Evolutionary conservation across 495 filamentous ascomycete species (phyloP).

Genomic region (Articulospora tetracladia): DNA sequence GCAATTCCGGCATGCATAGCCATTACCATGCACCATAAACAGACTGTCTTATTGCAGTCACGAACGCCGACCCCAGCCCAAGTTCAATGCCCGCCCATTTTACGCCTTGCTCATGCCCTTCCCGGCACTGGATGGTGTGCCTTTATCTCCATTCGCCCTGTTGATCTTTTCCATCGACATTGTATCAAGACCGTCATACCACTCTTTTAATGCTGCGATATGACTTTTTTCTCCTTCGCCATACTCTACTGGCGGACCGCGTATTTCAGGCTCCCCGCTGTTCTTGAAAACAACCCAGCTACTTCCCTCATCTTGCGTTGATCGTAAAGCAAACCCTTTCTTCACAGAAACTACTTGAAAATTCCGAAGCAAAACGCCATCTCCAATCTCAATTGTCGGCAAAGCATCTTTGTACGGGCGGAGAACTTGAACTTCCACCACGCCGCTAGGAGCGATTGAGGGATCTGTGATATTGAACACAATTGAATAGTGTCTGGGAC

Average conservation of each 20-base stretch:
- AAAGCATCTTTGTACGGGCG: conserved; percentile 68
- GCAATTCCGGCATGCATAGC: too few species aligned
- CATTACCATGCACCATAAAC: neutral
- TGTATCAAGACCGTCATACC: conserved; percentile 40
- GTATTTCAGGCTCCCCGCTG: conserved; percentile 40
- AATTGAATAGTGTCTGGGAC: conserved; percentile 66
- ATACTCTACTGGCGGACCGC: conserved; percentile 64
- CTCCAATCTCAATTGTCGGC: conserved; percentile 64
- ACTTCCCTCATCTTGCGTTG: conserved; percentile 33
- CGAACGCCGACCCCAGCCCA: neutral
- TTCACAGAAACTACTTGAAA: conserved; percentile 63
- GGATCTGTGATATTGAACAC: conserved; percentile 69
- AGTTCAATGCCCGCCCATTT: neutral
- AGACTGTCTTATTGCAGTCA: neutral
- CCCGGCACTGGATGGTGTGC: neutral
- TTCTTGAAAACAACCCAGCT: conserved; percentile 62
- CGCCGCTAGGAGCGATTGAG: conserved; percentile 39
- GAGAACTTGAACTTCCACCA: conserved; percentile 64
- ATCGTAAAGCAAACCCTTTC: conserved; percentile 43
- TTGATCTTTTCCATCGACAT: conserved; percentile 29
- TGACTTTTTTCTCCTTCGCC: conserved; percentile 53
- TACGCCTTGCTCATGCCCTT: conserved; percentile 10
- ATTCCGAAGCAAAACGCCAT: conserved; percentile 70
- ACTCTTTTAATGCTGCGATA: conserved; percentile 48
- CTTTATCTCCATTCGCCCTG: conserved; percentile 25